Base-by-base conservation (phyloP, 164 flowering plant species). In the Umbilicus rupestris region DNA sequence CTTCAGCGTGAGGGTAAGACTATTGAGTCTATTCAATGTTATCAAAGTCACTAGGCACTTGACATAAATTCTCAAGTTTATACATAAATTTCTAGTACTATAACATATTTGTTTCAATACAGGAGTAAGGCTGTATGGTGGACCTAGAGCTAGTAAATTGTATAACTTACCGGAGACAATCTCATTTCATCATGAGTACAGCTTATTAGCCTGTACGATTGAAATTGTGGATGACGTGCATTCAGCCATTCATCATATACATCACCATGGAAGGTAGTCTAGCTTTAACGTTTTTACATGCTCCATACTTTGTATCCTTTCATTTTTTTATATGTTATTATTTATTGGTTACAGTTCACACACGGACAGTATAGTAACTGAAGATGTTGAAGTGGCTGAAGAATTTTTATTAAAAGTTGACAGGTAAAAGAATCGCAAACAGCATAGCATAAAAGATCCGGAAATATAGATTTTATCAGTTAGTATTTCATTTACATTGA, bases 201-300 rank as follows among this genome's bases (percentile, higher is more conserved):
- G 78, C 71, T 87, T 96, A 49, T 67, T 80, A 80, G 87, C 92
- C 66, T 95, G 97, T 78, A 86, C 99, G 11, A 66, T 95, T 66
- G 99, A 95, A 81, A 76, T 88, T 63, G 97, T 92, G 68, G 97
- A 95, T 72, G 89, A 92, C 77, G 92, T 95, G 6, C 47, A 78
- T 73, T 85, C 82, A 62, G 99, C 99, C 70, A 83, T 95, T 74
- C 87, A 85, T 66, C 99, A 95, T 71, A 92, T 95, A 73, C 90
- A 92, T 75, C 75, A 74, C 65, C 88, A 92, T 80, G 99, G 97
- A 85, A 95, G 99, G 97, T 74, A 83, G 57, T 78, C 39, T 19
- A 20, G 29, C 7, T 3, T 26, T 63, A n/a, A 33, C 15, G 12
- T 9, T 7, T 39, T 29, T 19, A 63, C 17, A 4, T 8, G n/a